Evolutionary conservation across 768 basidiomycete genomes (phyloP), one percentile per base, ranked within the genome.

Genomic region (Calocybe indica): DNA sequence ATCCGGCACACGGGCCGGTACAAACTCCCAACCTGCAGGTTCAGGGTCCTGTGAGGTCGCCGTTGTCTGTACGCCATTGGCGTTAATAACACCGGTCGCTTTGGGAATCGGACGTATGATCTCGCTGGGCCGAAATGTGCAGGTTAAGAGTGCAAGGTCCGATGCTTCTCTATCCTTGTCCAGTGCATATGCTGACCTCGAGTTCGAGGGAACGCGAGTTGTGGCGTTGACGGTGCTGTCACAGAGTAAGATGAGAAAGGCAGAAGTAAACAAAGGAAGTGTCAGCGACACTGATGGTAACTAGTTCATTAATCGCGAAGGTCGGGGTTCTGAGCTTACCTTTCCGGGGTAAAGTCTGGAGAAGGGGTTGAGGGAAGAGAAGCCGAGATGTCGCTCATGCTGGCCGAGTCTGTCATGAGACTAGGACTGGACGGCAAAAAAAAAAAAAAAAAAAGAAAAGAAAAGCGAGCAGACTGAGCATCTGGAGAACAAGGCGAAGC

Each of bases 1-100:
- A 54, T 88, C 84, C 7, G 89, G 89, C 47, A 92, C 84, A 46
- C 72, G 72, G 10, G 77, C 75, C 37, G 85, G 82, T 34, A 82
- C 73, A 53, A 92, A 91, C 55, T 84, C 80, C 69, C 82, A 82
- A 32, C 63, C 62, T n/a, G 59, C 64, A 2, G 67, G 65, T 8
- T 57, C 52, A n/a, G 44, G 39, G 14, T 46, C 45, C 12, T 50
- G 6, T 40, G 31, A 37, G 14, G 14, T 55, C 49, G 30, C 52
- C 53, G 7, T 53, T 48, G 13, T 50, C 55, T 6, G 14, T 31
- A 12, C 13, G 31, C 8, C 28, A 28, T 8, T 29, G n/a, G 37
- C 43, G 14, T 15, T 14, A 5, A 38, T 22, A 3, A 8, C 30
- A 31, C 14, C 29, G 8, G 5, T 14, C 35, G 40, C 12, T 5